These are phyloP conservation scores for Trametes coccinea DNA, from an alignment of 768 basidiomycete species.

Conservation along the genomic window DNA sequence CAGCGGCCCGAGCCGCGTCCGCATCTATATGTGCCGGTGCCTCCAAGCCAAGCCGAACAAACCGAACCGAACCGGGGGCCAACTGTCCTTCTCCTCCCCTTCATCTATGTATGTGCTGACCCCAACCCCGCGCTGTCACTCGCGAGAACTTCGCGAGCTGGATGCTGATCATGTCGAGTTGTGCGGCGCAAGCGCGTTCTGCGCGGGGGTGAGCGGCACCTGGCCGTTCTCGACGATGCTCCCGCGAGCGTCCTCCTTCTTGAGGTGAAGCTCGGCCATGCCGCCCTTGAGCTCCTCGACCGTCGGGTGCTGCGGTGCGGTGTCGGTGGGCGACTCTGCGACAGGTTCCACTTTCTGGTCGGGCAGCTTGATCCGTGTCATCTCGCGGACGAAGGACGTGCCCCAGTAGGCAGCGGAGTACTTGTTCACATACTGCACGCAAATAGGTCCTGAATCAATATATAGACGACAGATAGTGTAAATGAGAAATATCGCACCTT, in stretches of 20 bases:
- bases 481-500: slow-evolving; percentile 45
- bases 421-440: slow-evolving; percentile 76
- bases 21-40: neutral
- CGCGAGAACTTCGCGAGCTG: no score
- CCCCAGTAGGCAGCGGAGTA: slow-evolving; percentile 95
- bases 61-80: neutral
- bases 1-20: neutral
- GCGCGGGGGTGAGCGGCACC: slow-evolving; percentile 27
- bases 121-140: neutral
- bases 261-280: slow-evolving; percentile 32
- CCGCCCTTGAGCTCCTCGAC: slow-evolving; percentile 30
- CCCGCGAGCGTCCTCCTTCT: slow-evolving; percentile 28
- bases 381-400: slow-evolving; percentile 84
- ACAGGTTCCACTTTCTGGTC: slow-evolving; percentile 47
- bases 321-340: slow-evolving; percentile 22
- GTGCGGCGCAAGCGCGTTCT: slow-evolving; percentile 25
- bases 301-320: slow-evolving; percentile 6
- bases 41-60: no score
- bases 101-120: neutral
- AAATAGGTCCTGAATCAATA: neutral
- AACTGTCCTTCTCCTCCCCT: neutral
- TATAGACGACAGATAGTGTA: neutral
- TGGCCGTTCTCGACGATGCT: slow-evolving; percentile 26
- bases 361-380: slow-evolving; percentile 52
- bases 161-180: slow-evolving; percentile 9